Evolutionary conservation across 2,329 filamentous ascomycete genomes (phyloP), one percentile per base, ranked within the genome.

Genomic region (Penicillium psychrosexuale): DNA sequence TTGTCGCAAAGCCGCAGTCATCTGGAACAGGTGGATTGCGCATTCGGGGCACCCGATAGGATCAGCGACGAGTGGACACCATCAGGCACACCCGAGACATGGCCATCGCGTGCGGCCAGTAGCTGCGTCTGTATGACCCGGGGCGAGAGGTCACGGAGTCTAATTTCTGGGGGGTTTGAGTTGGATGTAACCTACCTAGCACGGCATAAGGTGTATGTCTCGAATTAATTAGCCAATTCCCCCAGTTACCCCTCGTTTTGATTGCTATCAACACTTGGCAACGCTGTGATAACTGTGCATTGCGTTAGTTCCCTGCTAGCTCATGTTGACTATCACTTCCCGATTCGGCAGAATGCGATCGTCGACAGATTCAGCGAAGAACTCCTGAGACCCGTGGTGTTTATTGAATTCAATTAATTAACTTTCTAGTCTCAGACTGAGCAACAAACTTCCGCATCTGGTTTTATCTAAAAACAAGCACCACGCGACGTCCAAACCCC

Each of bases 71-170:
- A n/a, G 44, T 46, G 47, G 31, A 13, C 6, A 30, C 24, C 9
- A 15, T 34, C 34, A 47, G 55, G 40, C 5, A 46, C 45, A 39
- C 12, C 57, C 48, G 55, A 58, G 55, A 58, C 51, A 51, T 37
- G 49, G 19, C 39, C 22, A 45, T 55, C 37, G 57, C 45, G 51
- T 60, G 47, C 57, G 55, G 57, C 43, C 37, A 51, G 42, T 51
- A 30, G 13, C 13, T 51, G 24, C 24, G 13, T 27, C 28, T 38
- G 34, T 31, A 47, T 52, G 27, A 39, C 42, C 17, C 7, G 17
- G 33, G 17, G 17, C 28, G 8, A n/a, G 5, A 33, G 24, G 12
- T 24, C 22, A 5, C 39, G 30, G 31, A 24, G 33, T 37, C 33
- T 37, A 15, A 15, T 28, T 31, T 39, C 17, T 33, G 13, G 24